These are phyloP conservation scores for Whalleya microplaca DNA, from an alignment of 2,329 filamentous ascomycete species.

Conservation along the genomic window DNA sequence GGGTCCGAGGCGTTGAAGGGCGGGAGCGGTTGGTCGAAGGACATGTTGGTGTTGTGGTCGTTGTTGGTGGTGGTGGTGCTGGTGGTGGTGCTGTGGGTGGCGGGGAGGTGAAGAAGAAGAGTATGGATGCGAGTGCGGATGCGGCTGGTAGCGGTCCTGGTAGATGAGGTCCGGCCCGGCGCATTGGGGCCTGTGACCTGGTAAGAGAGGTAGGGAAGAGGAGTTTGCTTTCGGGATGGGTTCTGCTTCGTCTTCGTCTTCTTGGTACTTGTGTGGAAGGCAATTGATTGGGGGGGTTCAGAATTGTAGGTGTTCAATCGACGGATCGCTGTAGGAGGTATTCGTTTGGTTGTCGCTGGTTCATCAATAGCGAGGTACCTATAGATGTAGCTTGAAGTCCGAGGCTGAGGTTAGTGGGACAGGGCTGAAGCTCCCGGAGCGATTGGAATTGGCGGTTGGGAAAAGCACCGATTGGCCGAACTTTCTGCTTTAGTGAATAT, in stretches of 20 bases:
- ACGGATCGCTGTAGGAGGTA: not conserved
- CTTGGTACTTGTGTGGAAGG: no score
- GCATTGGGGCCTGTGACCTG: not conserved
- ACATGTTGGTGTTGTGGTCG: conserved; percentile 54
- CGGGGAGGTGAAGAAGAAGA: not conserved
- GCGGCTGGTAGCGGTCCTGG: no score
- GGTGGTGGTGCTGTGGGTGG: no score
- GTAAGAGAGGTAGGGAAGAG: not conserved
- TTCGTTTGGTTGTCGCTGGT: not conserved
- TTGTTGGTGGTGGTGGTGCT: not conserved
- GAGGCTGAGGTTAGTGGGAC: conserved; percentile 22
- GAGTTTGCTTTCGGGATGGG: not conserved
- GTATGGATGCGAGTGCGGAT: no score
- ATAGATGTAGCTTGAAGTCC: conserved; percentile 5
- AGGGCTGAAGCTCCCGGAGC: conserved; percentile 8
- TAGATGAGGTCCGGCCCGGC: no score
- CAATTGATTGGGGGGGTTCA: not conserved
- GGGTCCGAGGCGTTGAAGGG: conserved; percentile 76
- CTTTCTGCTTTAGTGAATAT: not conserved
- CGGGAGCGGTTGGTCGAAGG: conserved; percentile 71
- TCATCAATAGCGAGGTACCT: not conserved
- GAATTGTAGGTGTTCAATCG: no score
- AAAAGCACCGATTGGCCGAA: not conserved
- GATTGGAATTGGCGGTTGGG: not conserved
- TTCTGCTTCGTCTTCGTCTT: not conserved